phyloP scores from a whole-genome alignment of 2,329 filamentous ascomycete species.

The Davidsoniella neocaledoniae region DNA sequence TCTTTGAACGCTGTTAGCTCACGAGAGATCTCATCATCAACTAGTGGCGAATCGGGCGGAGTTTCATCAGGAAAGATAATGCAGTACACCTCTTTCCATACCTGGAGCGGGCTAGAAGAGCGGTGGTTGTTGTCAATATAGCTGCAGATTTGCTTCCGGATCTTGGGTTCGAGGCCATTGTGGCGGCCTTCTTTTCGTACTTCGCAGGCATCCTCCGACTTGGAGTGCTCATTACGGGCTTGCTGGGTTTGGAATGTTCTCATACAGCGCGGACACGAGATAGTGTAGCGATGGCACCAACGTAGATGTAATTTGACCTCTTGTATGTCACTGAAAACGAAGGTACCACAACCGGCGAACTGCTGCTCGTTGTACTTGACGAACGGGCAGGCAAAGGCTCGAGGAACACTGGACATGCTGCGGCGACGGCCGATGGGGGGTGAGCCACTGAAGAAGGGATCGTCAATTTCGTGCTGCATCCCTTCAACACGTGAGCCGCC shows the following conservation, averaged over 20 bases:
- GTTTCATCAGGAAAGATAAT: not conserved
- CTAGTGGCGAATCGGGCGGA: not conserved
- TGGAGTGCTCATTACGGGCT: constrained; percentile 5
- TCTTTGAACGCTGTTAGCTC: constrained; percentile 5
- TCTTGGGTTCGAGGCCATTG: constrained; percentile 1
- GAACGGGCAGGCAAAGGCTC: constrained; percentile 9
- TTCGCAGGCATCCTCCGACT: constrained; percentile 8
- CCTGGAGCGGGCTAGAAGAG: not conserved
- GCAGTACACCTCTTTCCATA: constrained; percentile 6
- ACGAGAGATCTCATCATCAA: constrained; percentile 1
- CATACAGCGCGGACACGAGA: constrained; percentile 9
- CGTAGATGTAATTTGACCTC: constrained; percentile 4
- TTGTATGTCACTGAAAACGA: constrained; percentile 7
- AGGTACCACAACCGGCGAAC: constrained; percentile 9
- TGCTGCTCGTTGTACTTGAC: constrained; percentile 3
- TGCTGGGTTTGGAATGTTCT: constrained; percentile 6
- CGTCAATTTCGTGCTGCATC: not conserved
- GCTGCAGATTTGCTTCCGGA: constrained; percentile 1
- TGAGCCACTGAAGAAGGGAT: not conserved
- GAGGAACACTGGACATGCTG: not conserved
- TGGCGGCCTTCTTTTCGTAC: not conserved
- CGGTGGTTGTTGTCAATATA: not conserved
- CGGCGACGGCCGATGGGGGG: constrained; percentile 3
- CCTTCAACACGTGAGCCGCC: constrained; percentile 7
- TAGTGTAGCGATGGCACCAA: constrained; percentile 11